These are phyloP conservation scores for Erythrophleum fordii DNA, from an alignment of 306 rosid species.

Conservation along the genomic window DNA sequence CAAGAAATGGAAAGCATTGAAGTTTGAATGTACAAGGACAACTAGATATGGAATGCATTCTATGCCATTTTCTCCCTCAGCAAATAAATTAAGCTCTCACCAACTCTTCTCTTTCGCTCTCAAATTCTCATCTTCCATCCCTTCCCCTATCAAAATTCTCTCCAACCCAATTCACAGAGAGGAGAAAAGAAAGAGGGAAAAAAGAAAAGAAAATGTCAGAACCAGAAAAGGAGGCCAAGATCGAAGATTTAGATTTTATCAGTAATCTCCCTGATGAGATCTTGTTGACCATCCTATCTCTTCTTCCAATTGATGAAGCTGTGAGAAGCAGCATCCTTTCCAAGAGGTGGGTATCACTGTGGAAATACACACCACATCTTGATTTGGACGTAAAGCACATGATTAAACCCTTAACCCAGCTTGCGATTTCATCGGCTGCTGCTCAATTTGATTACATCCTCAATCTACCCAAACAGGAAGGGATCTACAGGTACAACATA, in stretches of 20 bases:
- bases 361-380: not conserved
- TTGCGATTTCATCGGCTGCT: not conserved
- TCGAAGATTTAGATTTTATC: not conserved
- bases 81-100: not conserved
- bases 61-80: not conserved
- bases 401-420: not conserved
- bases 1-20: not conserved
- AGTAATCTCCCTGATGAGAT: not conserved
- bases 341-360: not conserved
- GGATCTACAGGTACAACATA: not conserved
- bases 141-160: conserved; percentile 5
- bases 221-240: not conserved
- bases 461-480: not conserved
- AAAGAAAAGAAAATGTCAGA: not conserved
- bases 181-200: not conserved
- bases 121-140: not conserved
- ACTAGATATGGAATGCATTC: not conserved
- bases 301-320: not conserved
- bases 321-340: conserved; percentile 21
- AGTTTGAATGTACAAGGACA: not conserved
- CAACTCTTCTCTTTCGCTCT: not conserved
- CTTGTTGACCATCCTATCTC: not conserved
- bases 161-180: not conserved
- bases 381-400: not conserved
- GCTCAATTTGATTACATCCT: not conserved